Percentiles rank a stretch among this genome's conserved stretches.
Evolutionary conservation across 1,139 yeast species (phyloP).

Genomic region (Blastobotrys proliferans): DNA sequence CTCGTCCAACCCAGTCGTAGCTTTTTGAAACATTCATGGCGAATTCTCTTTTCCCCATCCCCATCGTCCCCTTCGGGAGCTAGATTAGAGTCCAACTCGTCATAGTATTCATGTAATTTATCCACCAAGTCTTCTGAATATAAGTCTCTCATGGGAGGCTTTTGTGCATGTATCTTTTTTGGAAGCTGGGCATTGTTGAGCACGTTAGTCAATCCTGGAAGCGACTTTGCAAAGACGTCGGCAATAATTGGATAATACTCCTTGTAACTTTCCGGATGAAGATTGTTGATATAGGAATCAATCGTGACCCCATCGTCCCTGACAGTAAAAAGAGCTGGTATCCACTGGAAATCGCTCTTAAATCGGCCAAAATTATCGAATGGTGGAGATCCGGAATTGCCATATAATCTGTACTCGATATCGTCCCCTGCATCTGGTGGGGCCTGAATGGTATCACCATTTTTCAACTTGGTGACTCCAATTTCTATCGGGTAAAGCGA

Average conservation of each 20-base stretch:
- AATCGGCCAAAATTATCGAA: background rate
- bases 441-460: too few relatives aligned
- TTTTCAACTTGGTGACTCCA: background rate
- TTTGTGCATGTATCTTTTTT: too few relatives aligned
- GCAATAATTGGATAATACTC: constrained; percentile 35
- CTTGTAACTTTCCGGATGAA: constrained; percentile 36
- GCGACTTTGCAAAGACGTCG: constrained; percentile 31
- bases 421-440: too few relatives aligned
- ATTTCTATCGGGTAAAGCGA: constrained; percentile 38
- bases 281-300: constrained; percentile 41
- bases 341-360: constrained; percentile 24
- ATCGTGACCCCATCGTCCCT: constrained; percentile 24
- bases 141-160: too few relatives aligned
- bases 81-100: too few relatives aligned
- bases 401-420: background rate
- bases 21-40: too few relatives aligned
- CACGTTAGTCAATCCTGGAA: constrained; percentile 41
- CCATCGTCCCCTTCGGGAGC: too few relatives aligned
- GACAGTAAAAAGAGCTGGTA: constrained; percentile 22
- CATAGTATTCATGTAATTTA: too few relatives aligned
- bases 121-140: too few relatives aligned
- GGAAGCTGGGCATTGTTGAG: too few relatives aligned
- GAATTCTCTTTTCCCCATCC: too few relatives aligned
- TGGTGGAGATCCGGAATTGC: background rate
- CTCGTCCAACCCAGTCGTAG: too few relatives aligned